These are phyloP conservation scores for Pogostemon cablin DNA, from an alignment of 257 asterid genomes.

Conservation along the genomic window DNA sequence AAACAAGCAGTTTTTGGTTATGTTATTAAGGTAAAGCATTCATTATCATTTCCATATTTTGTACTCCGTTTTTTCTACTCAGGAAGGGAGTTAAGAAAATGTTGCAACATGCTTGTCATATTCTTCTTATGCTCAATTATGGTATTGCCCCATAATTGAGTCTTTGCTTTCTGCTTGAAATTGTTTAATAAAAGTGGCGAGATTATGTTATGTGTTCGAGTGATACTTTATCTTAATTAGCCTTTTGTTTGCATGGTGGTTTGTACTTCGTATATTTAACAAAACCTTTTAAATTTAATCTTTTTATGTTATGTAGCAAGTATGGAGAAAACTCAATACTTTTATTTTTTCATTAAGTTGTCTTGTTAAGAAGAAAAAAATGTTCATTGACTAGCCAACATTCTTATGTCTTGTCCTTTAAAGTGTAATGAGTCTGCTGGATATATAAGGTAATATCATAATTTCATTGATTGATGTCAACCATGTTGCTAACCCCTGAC, in stretches of 20 bases:
- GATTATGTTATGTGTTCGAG: not conserved
- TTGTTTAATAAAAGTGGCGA: not conserved
- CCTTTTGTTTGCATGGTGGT: not conserved
- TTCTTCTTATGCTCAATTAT: not conserved
- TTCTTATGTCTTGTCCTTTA: not conserved
- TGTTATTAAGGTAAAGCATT: not conserved
- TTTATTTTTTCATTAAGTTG: not conserved
- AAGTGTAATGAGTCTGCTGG: not conserved
- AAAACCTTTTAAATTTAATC: not conserved
- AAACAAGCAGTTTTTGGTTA: not conserved
- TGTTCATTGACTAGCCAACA: not conserved
- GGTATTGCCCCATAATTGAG: not conserved
- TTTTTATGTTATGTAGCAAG: not conserved
- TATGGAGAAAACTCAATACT: not conserved
- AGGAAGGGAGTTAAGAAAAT: not conserved
- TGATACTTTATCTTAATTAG: not conserved
- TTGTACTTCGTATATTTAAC: not conserved
- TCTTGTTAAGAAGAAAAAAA: conserved; percentile 9
- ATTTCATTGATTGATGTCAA: not conserved
- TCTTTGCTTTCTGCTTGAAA: not conserved
- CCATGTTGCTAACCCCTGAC: not conserved
- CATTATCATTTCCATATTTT: not conserved
- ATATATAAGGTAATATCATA: not conserved
- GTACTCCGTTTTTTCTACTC: not conserved
- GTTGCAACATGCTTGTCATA: not conserved